Evolutionary conservation across 108 stramenopile genomes (phyloP).

Genomic region (Chaetoceros muelleri): DNA sequence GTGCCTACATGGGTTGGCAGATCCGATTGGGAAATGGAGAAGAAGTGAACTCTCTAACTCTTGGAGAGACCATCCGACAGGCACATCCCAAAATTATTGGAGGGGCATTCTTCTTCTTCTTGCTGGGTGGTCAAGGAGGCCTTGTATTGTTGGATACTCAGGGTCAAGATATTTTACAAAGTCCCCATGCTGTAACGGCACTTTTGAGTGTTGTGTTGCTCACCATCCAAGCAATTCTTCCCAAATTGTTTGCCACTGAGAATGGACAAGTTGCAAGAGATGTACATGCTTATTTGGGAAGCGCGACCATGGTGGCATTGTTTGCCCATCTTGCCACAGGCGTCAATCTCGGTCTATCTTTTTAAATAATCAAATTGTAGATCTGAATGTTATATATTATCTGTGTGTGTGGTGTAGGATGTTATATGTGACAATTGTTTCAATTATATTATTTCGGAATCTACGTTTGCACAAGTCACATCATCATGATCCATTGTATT

Average conservation of each 20-base stretch:
- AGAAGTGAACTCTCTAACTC: constrained; percentile 24
- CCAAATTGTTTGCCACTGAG: constrained; percentile 19
- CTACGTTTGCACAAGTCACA: no score
- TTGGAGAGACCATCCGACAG: constrained; percentile 42
- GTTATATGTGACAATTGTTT: not conserved
- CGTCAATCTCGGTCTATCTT: constrained; percentile 25
- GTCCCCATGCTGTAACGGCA: constrained; percentile 35
- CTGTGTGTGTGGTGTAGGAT: not conserved
- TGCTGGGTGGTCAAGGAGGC: constrained; percentile 42
- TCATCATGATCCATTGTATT: no score
- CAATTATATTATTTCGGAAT: no score
- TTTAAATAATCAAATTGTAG: constrained; percentile 12
- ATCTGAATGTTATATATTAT: not conserved
- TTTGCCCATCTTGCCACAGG: constrained; percentile 29
- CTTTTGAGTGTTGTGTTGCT: constrained; percentile 11
- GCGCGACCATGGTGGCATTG: constrained; percentile 33
- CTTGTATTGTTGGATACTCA: constrained; percentile 30
- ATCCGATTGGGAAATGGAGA: constrained; percentile 35
- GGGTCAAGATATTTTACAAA: constrained; percentile 23
- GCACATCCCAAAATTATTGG: constrained; percentile 34
- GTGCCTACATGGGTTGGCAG: constrained; percentile 31
- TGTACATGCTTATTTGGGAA: constrained; percentile 34
- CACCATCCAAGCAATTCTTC: constrained; percentile 25
- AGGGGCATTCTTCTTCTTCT: constrained; percentile 35
- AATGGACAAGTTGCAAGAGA: constrained; percentile 17